These are phyloP conservation scores for Andrographis paniculata DNA, from an alignment of 305 asterid species.

Conservation along the genomic window DNA sequence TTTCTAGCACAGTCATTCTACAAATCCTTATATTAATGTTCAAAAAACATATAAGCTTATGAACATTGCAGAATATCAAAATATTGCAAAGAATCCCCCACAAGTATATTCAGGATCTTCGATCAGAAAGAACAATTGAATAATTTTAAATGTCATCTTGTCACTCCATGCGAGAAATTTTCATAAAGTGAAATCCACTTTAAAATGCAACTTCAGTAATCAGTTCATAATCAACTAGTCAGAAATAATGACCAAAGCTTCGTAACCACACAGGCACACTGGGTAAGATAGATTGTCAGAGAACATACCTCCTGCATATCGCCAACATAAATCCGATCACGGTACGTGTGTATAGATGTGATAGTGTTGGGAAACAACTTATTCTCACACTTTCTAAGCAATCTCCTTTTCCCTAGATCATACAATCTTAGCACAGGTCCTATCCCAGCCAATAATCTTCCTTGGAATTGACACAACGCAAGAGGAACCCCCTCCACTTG, in stretches of 20 bases:
- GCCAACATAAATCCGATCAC: constrained; percentile 95
- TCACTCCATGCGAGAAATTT: no score
- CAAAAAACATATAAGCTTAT: no score
- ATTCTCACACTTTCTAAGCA: constrained; percentile 95
- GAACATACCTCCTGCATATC: constrained; percentile 96
- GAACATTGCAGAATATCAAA: no score
- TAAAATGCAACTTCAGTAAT: no score
- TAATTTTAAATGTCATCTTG: no score
- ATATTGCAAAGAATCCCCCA: no score
- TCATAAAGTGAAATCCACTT: no score
- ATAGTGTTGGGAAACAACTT: constrained; percentile 81
- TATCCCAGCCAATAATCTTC: constrained; percentile 85
- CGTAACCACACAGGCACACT: background rate
- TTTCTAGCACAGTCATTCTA: no score
- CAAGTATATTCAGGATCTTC: no score
- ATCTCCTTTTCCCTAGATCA: constrained; percentile 81
- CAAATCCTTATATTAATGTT: no score
- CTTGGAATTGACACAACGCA: constrained; percentile 92
- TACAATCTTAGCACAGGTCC: constrained; percentile 90
- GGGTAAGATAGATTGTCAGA: constrained; percentile 18
- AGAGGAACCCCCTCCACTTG: constrained; percentile 97
- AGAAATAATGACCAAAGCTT: constrained; percentile 1
- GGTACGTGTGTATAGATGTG: constrained; percentile 82
- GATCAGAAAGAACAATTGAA: no score
- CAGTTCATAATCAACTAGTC: constrained; percentile 5